Conservation (phyloP, 345 rosid species). For the Populus nigra region DNA sequence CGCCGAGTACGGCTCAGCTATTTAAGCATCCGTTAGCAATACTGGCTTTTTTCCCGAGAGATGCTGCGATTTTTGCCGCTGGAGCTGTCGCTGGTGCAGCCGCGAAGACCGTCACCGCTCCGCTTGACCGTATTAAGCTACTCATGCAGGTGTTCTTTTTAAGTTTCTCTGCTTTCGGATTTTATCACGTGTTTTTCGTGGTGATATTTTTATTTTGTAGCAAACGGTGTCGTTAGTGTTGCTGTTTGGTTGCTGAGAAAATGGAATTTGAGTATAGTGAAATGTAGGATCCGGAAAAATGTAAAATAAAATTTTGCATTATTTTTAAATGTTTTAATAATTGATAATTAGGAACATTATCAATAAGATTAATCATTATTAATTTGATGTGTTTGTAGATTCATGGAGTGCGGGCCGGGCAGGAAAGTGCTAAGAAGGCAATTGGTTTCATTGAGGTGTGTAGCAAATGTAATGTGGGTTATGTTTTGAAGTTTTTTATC, state of each 20-base stretch:
- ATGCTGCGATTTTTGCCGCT: conserved; percentile 74
- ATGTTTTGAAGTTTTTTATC: background rate
- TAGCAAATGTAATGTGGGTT: background rate
- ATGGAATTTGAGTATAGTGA: background rate
- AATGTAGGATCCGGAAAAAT: background rate
- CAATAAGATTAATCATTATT: background rate
- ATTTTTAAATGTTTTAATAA: background rate
- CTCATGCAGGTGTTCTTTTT: conserved; percentile 77
- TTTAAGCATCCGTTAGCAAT: conserved; percentile 68
- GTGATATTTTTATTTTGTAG: background rate
- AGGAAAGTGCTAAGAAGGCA: conserved; percentile 67
- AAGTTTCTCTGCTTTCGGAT: background rate
- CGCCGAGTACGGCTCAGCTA: conserved; percentile 65
- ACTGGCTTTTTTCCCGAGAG: conserved; percentile 64
- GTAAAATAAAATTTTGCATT: too few species aligned
- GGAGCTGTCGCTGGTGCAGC: conserved; percentile 96
- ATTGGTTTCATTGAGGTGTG: conserved; percentile 76
- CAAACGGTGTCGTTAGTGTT: background rate
- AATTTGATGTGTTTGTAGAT: conserved; percentile 41
- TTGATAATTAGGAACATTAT: background rate
- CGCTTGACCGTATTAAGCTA: conserved; percentile 92
- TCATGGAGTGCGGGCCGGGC: conserved; percentile 70
- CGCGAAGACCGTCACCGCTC: conserved; percentile 91
- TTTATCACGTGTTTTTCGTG: background rate
- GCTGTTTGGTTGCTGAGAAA: conserved; percentile 2